Evolutionary conservation across 164 flowering plant genomes (phyloP).

Genomic region (Nelumbo lutea): DNA sequence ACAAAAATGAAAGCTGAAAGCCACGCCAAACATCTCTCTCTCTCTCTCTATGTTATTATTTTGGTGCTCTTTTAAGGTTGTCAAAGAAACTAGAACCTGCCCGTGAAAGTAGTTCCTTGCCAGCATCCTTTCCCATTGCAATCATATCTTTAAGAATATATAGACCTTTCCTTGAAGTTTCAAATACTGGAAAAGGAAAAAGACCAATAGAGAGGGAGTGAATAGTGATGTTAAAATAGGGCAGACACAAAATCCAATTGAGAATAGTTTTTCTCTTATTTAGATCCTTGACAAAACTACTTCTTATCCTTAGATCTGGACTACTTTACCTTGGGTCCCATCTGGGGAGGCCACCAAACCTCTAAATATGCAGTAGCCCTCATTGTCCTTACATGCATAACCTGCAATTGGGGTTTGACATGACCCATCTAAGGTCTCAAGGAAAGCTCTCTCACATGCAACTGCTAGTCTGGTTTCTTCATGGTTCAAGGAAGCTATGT

Average conservation of each 20-base stretch:
- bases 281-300: neutral
- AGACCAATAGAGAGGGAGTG: neutral
- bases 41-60: neutral
- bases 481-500: conserved; percentile 78
- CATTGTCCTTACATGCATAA: conserved; percentile 61
- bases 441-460: conserved; percentile 91
- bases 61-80: conserved; percentile 11
- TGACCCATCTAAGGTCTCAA: conserved; percentile 82
- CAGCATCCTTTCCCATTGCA: conserved; percentile 88
- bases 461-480: conserved; percentile 95
- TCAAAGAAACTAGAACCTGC: conserved; percentile 86
- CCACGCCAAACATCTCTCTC: neutral
- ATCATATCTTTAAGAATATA: conserved; percentile 78
- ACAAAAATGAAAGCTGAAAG: conserved; percentile 2
- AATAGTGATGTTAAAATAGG: neutral
- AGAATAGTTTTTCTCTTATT: neutral
- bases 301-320: neutral
- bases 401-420: conserved; percentile 99
- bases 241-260: neutral
- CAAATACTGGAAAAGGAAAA: conserved; percentile 58
- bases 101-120: conserved; percentile 72
- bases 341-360: conserved; percentile 98
- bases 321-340: conserved; percentile 67
- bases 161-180: conserved; percentile 77
- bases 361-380: conserved; percentile 74